These are phyloP conservation scores for Colletotrichum siamense DNA, from an alignment of 2,329 filamentous ascomycete genomes.

Conservation along the genomic window DNA sequence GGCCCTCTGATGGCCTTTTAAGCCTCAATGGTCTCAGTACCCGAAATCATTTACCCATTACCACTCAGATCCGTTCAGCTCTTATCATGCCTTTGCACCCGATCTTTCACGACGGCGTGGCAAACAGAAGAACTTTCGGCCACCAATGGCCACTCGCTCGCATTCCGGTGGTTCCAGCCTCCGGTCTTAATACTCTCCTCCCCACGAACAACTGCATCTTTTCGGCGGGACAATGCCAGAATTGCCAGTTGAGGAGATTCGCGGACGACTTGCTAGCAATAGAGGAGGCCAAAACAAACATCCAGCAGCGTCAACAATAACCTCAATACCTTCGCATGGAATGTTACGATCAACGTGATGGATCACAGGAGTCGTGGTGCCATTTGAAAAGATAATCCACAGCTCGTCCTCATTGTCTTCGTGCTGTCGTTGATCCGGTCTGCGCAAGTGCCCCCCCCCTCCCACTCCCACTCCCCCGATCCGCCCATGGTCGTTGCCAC, in stretches of 20 bases:
- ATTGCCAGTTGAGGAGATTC: neutral
- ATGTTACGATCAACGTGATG: neutral
- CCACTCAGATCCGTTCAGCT: neutral
- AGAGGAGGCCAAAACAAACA: neutral
- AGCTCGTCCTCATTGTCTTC: neutral
- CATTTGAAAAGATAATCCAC: neutral
- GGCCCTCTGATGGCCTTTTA: neutral
- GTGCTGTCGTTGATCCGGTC: neutral
- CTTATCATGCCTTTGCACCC: neutral
- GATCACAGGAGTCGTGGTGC: neutral
- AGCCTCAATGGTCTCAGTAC: neutral
- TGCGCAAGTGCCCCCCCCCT: neutral
- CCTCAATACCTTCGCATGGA: neutral
- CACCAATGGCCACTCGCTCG: neutral
- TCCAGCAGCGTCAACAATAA: neutral
- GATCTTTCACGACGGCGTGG: neutral
- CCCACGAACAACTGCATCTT: neutral
- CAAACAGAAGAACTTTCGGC: neutral
- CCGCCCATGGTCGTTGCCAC: constrained; percentile 68
- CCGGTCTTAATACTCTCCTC: neutral
- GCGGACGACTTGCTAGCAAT: neutral
- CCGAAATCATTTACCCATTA: neutral
- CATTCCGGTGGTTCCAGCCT: neutral
- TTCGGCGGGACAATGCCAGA: neutral
- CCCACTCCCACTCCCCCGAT: constrained; percentile 39